Percentiles rank a stretch among this genome's conserved stretches.
phyloP scores from a whole-genome alignment of 2,329 filamentous ascomycete genomes.

The Zymoseptoria ardabiliae region DNA sequence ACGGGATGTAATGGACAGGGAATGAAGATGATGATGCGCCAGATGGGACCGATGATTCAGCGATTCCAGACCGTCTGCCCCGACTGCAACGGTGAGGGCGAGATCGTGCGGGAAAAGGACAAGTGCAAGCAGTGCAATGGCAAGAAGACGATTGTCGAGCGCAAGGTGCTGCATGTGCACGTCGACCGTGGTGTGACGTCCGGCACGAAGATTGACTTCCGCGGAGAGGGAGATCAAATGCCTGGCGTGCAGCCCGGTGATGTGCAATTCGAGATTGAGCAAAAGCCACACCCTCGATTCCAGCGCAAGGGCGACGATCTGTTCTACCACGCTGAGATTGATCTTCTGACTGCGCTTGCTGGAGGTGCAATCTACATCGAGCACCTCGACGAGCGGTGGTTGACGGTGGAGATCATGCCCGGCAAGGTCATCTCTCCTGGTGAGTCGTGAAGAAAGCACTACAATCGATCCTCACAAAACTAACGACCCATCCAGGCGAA shows the following conservation, averaged over 20 bases:
- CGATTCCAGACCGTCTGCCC: conserved; percentile 98
- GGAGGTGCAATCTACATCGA: conserved; percentile 88
- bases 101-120: conserved; percentile 94
- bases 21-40: conserved; percentile 99
- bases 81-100: conserved; percentile 95
- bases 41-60: conserved; percentile 99
- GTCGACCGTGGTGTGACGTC: conserved; percentile 90
- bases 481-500: conserved; percentile 51
- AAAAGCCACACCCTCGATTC: conserved; percentile 96
- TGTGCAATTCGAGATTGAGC: conserved; percentile 97
- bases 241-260: conserved; percentile 90
- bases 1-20: conserved; percentile 83
- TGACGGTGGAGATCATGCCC: conserved; percentile 84
- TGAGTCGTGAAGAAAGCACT: conserved; percentile 43
- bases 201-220: conserved; percentile 95
- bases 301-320: conserved; percentile 94
- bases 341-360: conserved; percentile 87
- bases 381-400: conserved; percentile 95
- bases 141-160: conserved; percentile 96
- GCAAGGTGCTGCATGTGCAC: conserved; percentile 96
- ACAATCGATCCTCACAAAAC: neutral
- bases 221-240: conserved; percentile 91
- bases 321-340: conserved; percentile 90
- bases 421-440: conserved; percentile 91
- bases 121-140: conserved; percentile 93